Evolutionary conservation across 2,329 filamentous ascomycete species (phyloP).

Genomic region (Xylariales sp.): DNA sequence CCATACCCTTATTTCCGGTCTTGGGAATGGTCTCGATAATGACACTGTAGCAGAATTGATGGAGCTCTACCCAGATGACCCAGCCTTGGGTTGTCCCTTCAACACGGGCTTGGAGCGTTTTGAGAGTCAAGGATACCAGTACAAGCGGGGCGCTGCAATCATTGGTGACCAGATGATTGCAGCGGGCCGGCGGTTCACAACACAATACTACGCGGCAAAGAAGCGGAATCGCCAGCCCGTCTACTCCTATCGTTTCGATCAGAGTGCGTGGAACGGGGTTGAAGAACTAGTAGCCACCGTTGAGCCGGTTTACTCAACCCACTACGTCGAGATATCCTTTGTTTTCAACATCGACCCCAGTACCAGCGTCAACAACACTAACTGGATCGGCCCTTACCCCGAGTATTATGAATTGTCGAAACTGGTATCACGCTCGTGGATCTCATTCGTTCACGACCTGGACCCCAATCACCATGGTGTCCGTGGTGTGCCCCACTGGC

Average conservation of each 20-base stretch:
- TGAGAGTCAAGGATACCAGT: not conserved
- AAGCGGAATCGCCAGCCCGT: not conserved
- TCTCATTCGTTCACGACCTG: slow-evolving; percentile 1
- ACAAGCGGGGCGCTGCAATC: slow-evolving; percentile 1
- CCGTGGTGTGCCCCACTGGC: not conserved
- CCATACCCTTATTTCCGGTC: not conserved
- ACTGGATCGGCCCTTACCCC: slow-evolving; percentile 1
- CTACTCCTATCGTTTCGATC: not conserved
- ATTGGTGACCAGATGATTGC: not conserved
- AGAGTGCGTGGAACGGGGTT: not conserved
- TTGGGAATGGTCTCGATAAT: not conserved
- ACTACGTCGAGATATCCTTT: not conserved
- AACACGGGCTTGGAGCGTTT: not conserved
- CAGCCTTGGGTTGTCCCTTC: not conserved
- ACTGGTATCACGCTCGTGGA: not conserved
- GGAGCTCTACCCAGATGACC: slow-evolving; percentile 1
- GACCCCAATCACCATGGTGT: not conserved
- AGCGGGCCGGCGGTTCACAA: not conserved
- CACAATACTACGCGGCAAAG: not conserved
- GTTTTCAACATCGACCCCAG: slow-evolving; percentile 1
- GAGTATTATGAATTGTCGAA: slow-evolving; percentile 2
- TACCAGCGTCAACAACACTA: not conserved
- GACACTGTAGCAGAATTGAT: not conserved
- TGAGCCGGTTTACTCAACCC: not conserved
- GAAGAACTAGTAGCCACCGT: not conserved